Base-by-base conservation (phyloP, 257 asterid species). In the Plantago major region DNA sequence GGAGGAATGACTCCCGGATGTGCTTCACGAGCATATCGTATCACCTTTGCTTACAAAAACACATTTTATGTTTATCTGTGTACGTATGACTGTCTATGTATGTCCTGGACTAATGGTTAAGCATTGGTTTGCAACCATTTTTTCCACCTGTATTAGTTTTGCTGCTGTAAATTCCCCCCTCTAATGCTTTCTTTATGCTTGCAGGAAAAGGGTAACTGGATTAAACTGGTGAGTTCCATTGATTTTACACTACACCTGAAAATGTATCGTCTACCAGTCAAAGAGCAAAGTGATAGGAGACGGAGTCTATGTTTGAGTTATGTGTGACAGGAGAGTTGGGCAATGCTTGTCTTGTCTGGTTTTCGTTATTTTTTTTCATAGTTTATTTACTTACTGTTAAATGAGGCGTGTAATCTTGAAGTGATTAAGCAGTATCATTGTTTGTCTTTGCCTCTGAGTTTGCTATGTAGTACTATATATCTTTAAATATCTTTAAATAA, bases 171-270 rank as follows among this genome's bases (percentile, higher is more conserved):
- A 46, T 12, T 62, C 18, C 43, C 18, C 43, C 70, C 66, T 62
- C 62, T 67, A 70, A 59, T 71, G 56, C 42, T 42, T 55, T 9
- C 55, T 64, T 60, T 72, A 76, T 76, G 48, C 67, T 76, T 85
- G 85, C 81, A 88, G 96, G 93, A 71, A 56, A 79, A 61, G 74
- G 69, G 73, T 56, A 79, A 68, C 40, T 88, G 96, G 97, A 82
- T 82, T 42, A 82, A 69, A 74, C 60, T 72, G 74, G 97, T 82
- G 72, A 80, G 96, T 82, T 58, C 51, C 63, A 42, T 42, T 22
- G 26, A 40, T 46, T 66, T 19, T 45, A 47, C 49, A 53, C 59
- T 42, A 3, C 15, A 9, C 61, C 28, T 62, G 13, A 7, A 52
- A 15, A 22, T 58, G 11, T 57, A 22, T 63, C 48, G 42, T 51